These are phyloP conservation scores for Nicotiana tabacum DNA, from an alignment of 257 asterid species.

Conservation along the genomic window DNA sequence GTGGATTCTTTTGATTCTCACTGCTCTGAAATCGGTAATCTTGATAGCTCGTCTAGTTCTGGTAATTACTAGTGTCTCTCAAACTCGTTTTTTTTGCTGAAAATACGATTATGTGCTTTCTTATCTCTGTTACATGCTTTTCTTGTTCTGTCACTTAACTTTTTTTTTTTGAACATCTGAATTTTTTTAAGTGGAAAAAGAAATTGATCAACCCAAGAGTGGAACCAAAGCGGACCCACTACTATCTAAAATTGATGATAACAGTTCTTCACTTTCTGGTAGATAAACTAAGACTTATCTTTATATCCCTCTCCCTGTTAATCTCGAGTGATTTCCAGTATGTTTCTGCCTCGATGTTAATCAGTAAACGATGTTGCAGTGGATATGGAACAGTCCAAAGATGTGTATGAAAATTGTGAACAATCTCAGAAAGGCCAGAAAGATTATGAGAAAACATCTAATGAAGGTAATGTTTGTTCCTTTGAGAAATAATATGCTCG, in stretches of 20 bases:
- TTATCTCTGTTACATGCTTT: neutral
- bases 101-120: neutral
- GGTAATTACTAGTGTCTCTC: slow-evolving; percentile 28
- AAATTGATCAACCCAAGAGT: neutral
- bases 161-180: neutral
- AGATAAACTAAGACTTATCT: neutral
- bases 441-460: slow-evolving; percentile 21
- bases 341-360: neutral
- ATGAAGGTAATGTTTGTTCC: neutral
- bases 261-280: slow-evolving; percentile 11
- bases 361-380: slow-evolving; percentile 8
- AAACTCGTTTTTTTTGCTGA: neutral
- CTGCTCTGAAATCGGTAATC: slow-evolving; percentile 24
- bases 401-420: slow-evolving; percentile 18
- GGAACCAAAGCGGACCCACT: neutral
- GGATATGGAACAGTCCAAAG: slow-evolving; percentile 15
- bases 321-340: neutral
- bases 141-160: neutral
- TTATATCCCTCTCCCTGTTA: neutral
- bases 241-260: neutral
- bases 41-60: slow-evolving; percentile 39
- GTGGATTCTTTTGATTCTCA: neutral
- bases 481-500: slow-evolving; percentile 23
- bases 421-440: slow-evolving; percentile 17
- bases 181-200: neutral